Evolutionary conservation across 345 rosid species (phyloP).

Genomic region (Syzygium jambos): DNA sequence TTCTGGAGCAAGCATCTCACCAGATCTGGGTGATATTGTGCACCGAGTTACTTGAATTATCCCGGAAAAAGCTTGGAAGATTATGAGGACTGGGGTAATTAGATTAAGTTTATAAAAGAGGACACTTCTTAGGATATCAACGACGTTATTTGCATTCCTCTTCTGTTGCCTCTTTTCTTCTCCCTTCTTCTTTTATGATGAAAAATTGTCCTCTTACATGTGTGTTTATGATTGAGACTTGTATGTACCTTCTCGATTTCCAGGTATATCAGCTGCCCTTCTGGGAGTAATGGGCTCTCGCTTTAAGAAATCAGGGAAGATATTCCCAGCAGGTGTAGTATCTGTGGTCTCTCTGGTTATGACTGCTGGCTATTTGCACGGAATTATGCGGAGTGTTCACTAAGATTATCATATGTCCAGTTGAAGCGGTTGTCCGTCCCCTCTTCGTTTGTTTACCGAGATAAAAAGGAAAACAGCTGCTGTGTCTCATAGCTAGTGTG

Average conservation of each 20-base stretch:
- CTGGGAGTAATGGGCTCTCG: conserved; percentile 82
- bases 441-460: neutral
- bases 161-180: neutral
- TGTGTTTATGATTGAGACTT: neutral
- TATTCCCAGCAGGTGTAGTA: conserved; percentile 84
- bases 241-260: neutral
- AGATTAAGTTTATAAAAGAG: neutral
- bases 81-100: neutral
- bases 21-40: neutral
- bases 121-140: neutral
- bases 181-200: neutral
- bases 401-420: conserved; percentile 4
- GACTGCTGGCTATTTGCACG: conserved; percentile 81
- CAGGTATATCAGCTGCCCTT: conserved; percentile 68
- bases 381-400: conserved; percentile 57
- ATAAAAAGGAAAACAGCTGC: neutral
- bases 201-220: neutral
- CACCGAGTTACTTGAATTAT: neutral
- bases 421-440: neutral
- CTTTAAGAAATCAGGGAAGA: conserved; percentile 61
- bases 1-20: neutral
- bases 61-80: neutral
- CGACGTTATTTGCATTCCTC: neutral
- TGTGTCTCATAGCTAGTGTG: neutral
- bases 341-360: conserved; percentile 67